Conservation (phyloP, 208 protist species). For the Angomonas ambiguus region DNA sequence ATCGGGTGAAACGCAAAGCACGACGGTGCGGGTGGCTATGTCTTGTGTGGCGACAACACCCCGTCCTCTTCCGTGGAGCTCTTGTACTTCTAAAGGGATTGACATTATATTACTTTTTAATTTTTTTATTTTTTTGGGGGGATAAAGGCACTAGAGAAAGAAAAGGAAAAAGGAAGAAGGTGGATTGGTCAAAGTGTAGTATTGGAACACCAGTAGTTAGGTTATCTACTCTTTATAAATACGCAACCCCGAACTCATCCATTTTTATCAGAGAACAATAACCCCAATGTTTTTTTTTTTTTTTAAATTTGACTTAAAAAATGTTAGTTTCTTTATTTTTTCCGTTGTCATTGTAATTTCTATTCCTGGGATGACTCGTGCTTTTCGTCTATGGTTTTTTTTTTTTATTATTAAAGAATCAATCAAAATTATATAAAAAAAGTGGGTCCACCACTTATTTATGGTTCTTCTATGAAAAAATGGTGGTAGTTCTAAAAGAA, state of each 20-base stretch:
- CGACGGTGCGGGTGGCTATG: conserved; percentile 14
- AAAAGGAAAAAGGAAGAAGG: conserved; percentile 9
- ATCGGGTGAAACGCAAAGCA: conserved; percentile 44
- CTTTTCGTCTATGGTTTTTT: neutral
- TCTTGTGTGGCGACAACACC: conserved; percentile 43
- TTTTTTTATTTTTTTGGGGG: conserved; percentile 6
- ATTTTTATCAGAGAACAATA: too few species aligned
- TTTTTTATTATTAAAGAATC: conserved; percentile 13
- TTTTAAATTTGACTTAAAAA: too few species aligned
- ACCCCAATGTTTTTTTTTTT: too few species aligned
- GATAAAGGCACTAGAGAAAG: conserved; percentile 8
- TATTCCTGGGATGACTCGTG: too few species aligned
- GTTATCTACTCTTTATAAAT: neutral
- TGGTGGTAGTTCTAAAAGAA: neutral
- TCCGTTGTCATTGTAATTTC: neutral
- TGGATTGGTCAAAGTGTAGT: neutral
- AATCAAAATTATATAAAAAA: too few species aligned
- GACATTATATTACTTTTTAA: neutral
- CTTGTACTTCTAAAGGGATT: neutral
- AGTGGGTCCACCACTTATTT: too few species aligned
- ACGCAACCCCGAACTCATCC: too few species aligned
- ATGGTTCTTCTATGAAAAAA: neutral
- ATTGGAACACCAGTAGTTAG: neutral
- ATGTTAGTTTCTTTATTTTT: neutral
- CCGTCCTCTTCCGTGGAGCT: conserved; percentile 33